phyloP scores from a whole-genome alignment of 805 yeast genomes.

The Monosporozyma servazzii region DNA sequence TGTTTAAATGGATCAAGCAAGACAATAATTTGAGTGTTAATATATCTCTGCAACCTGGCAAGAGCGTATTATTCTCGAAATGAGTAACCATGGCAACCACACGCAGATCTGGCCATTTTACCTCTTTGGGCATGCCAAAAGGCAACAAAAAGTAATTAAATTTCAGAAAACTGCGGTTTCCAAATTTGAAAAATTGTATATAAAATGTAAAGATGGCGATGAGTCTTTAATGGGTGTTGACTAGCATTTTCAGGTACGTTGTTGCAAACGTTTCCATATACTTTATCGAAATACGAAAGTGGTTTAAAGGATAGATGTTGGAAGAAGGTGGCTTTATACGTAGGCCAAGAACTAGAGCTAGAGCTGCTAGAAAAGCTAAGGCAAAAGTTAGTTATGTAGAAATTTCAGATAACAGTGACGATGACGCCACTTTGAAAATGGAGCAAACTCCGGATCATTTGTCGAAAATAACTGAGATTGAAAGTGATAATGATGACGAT shows the following conservation, averaged over 20 bases:
- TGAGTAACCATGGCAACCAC: not conserved
- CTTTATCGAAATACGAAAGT: not conserved
- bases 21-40: no score
- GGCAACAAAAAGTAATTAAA: not conserved
- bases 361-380: conserved; percentile 18
- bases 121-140: not conserved
- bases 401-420: conserved; percentile 17
- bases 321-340: conserved; percentile 28
- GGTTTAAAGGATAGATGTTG: not conserved
- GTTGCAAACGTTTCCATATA: not conserved
- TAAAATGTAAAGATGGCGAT: not conserved
- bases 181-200: not conserved
- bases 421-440: conserved; percentile 3
- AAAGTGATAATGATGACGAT: conserved; percentile 13
- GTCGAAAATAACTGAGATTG: conserved; percentile 7
- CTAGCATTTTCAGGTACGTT: not conserved
- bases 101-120: not conserved
- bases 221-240: not conserved
- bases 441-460: not conserved
- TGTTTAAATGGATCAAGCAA: no score
- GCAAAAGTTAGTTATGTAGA: conserved; percentile 32
- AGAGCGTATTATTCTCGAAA: not conserved
- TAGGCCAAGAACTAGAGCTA: conserved; percentile 14
- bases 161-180: not conserved
- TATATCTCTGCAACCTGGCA: not conserved